Evolutionary conservation across 164 flowering plant genomes (phyloP).

Genomic region (Euptelea pleiosperma): DNA sequence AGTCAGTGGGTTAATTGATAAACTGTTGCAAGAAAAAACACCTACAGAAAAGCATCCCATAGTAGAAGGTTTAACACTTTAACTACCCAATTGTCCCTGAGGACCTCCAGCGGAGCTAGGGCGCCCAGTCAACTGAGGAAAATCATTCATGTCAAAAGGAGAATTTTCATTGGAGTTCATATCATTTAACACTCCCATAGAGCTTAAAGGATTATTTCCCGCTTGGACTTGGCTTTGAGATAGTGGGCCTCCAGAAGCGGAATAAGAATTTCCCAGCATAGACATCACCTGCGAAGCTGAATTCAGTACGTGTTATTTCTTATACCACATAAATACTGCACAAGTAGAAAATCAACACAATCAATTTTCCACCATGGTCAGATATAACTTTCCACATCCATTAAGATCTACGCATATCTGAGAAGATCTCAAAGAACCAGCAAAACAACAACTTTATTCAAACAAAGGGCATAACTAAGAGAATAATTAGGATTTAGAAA

Average conservation of each 20-base stretch:
- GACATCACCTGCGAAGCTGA: conserved; percentile 92
- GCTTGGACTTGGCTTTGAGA: conserved; percentile 40
- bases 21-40: background rate
- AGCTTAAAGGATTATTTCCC: conserved; percentile 62
- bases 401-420: too few relatives aligned
- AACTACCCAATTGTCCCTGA: conserved; percentile 85
- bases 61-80: background rate
- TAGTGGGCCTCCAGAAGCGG: conserved; percentile 59
- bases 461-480: too few relatives aligned
- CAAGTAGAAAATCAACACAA: background rate
- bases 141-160: conserved; percentile 91
- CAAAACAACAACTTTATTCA: too few relatives aligned
- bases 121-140: conserved; percentile 85
- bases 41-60: background rate
- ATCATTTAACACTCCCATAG: conserved; percentile 90
- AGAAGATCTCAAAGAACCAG: background rate
- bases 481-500: too few relatives aligned
- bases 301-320: conserved; percentile 18
- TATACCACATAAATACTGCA: conserved; percentile 4
- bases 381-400: background rate
- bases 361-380: background rate
- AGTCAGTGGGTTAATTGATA: conserved; percentile 9
- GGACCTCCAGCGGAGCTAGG: conserved; percentile 97
- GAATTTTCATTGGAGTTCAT: conserved; percentile 72
- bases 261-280: conserved; percentile 86